A percentile compares a stretch with the other conserved stretches of the same genome.
Evolutionary conservation across 305 asterid species (phyloP).

Genomic region (Ajuga reptans): DNA sequence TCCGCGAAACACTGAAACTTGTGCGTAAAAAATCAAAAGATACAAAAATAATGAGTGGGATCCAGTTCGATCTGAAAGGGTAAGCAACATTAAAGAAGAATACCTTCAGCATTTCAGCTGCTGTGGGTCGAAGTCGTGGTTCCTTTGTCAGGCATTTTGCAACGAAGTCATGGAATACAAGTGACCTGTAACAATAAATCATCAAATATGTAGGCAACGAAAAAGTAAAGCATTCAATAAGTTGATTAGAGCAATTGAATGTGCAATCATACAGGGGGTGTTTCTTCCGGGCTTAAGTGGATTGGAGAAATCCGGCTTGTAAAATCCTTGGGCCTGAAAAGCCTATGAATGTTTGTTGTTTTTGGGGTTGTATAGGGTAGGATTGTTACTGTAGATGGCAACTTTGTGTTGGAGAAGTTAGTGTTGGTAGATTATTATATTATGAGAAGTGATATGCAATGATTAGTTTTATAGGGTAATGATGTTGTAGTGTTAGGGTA

Average conservation of each 20-base stretch:
- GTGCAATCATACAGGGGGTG: neutral
- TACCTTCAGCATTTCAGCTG: constrained; percentile 97
- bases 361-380: too few species aligned
- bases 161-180: constrained; percentile 88
- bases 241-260: neutral
- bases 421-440: too few species aligned
- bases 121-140: constrained; percentile 88
- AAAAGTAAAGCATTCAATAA: constrained; percentile 1
- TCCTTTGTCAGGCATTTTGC: constrained; percentile 98
- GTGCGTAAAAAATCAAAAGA: neutral
- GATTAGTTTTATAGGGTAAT: too few species aligned
- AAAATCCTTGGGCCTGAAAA: too few species aligned
- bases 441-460: too few species aligned
- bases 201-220: constrained; percentile 14
- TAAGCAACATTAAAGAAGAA: constrained; percentile 11
- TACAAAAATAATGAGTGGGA: constrained; percentile 14
- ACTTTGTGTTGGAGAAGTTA: too few species aligned
- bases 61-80: constrained; percentile 3
- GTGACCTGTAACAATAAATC: constrained; percentile 58
- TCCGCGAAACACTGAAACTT: constrained; percentile 10
- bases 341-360: too few species aligned
- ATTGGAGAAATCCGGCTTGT: too few species aligned
- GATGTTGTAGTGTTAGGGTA: too few species aligned
- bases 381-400: too few species aligned
- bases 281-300: too few species aligned